These are phyloP conservation scores for Stenogyne calaminthoides DNA, from an alignment of 305 asterid genomes.

Conservation along the genomic window DNA sequence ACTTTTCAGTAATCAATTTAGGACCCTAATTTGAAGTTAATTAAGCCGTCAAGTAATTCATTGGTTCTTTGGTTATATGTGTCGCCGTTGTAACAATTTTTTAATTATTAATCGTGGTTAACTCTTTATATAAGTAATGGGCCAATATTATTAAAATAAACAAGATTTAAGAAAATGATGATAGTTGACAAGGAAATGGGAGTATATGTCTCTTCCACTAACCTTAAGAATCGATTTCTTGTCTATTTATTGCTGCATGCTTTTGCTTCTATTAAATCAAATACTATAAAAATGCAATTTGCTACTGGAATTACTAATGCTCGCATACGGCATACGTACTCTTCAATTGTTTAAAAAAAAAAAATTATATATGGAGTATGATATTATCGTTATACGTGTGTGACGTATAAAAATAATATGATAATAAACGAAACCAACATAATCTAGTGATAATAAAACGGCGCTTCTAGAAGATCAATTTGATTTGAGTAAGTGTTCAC, in stretches of 20 bases:
- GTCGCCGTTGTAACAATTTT: background rate
- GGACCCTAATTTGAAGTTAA: conserved; percentile 13
- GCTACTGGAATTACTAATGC: background rate
- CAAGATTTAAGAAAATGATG: conserved; percentile 10
- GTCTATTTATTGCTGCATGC: background rate
- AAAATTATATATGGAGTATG: no score
- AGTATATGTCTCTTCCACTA: conserved; percentile 24
- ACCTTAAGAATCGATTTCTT: background rate
- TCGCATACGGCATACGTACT: background rate
- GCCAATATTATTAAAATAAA: background rate
- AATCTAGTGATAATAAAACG: background rate
- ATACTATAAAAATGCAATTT: background rate
- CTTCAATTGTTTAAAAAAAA: background rate
- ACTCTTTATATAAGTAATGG: background rate
- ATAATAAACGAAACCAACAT: background rate
- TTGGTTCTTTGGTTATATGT: no score
- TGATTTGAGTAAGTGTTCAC: background rate
- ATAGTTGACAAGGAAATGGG: conserved; percentile 28
- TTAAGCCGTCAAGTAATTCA: background rate
- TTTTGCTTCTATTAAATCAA: background rate
- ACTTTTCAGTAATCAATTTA: background rate
- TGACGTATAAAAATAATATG: background rate
- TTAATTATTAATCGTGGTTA: background rate
- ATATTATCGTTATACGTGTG: background rate
- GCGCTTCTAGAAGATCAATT: background rate